These are phyloP conservation scores for Ustilago trichophora DNA, from an alignment of 1,284 basidiomycete genomes.

Conservation along the genomic window DNA sequence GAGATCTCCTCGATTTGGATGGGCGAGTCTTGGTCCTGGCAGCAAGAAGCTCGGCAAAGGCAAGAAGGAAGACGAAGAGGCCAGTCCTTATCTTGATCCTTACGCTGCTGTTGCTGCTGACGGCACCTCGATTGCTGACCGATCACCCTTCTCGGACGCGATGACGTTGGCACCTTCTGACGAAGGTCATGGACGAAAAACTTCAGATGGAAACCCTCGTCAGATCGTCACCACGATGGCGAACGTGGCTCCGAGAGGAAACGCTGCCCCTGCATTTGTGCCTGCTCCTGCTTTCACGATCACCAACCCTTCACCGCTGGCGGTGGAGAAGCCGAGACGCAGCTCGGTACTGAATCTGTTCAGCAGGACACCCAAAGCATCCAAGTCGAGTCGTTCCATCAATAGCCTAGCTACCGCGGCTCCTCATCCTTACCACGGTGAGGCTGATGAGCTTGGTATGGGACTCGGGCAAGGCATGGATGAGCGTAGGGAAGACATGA, in stretches of 20 bases:
- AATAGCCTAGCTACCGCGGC: conserved; percentile 6
- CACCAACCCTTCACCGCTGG: conserved; percentile 30
- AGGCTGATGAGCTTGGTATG: conserved; percentile 1
- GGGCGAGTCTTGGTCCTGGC: conserved; percentile 15
- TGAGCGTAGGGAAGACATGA: conserved; percentile 2
- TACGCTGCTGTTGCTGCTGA: conserved; percentile 8
- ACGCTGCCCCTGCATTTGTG: not conserved
- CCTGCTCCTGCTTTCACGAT: conserved; percentile 28
- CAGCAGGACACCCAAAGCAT: conserved; percentile 7
- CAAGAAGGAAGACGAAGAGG: conserved; percentile 23
- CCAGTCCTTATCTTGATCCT: conserved; percentile 44
- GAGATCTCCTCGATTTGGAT: conserved; percentile 31
- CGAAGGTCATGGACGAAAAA: too few species aligned
- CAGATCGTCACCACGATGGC: conserved; percentile 18
- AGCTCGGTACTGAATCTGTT: conserved; percentile 30
- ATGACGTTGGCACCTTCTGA: conserved; percentile 37
- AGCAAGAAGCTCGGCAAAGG: conserved; percentile 23
- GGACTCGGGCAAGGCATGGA: not conserved
- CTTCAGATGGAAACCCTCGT: conserved; percentile 7
- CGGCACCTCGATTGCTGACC: not conserved
- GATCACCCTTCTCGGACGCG: conserved; percentile 41
- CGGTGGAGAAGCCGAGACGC: conserved; percentile 26
- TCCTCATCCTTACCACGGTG: not conserved
- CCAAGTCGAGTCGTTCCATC: conserved; percentile 24
- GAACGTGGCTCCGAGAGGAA: conserved; percentile 3